phyloP scores from a whole-genome alignment of 1,139 yeast species.

The Blastobotrys elegans region DNA sequence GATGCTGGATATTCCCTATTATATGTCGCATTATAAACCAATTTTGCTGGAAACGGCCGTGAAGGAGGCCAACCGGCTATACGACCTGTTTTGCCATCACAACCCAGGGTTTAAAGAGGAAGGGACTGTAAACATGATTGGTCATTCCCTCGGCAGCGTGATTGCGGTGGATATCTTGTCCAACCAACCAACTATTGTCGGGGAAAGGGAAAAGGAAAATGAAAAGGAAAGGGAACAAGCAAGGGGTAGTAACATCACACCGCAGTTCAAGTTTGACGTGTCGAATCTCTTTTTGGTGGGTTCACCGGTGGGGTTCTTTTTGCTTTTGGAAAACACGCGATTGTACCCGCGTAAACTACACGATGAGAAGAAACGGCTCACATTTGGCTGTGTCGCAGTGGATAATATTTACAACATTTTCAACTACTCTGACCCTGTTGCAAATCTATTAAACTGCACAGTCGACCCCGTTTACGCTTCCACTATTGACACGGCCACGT shows the following conservation, averaged over 20 bases:
- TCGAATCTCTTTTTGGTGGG: constrained; percentile 78
- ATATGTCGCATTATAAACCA: constrained; percentile 66
- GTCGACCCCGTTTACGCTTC: constrained; percentile 33
- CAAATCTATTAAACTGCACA: constrained; percentile 37
- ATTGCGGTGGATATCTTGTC: constrained; percentile 74
- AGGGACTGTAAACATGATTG: constrained; percentile 77
- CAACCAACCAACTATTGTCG: constrained; percentile 44
- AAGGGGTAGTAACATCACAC: not conserved
- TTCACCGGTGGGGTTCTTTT: constrained; percentile 82
- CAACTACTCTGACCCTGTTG: constrained; percentile 40
- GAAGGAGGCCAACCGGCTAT: constrained; percentile 64
- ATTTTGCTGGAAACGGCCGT: constrained; percentile 64
- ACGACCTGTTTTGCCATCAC: constrained; percentile 50
- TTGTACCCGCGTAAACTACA: constrained; percentile 28
- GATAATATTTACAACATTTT: constrained; percentile 37
- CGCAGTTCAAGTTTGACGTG: constrained; percentile 55
- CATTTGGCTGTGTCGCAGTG: constrained; percentile 40
- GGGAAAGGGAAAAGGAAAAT: constrained; percentile 5
- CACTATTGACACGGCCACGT: constrained; percentile 26
- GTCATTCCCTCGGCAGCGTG: constrained; percentile 89
- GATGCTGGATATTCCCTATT: constrained; percentile 77
- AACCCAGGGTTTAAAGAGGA: constrained; percentile 57
- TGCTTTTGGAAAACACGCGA: constrained; percentile 28
- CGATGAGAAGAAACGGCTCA: constrained; percentile 16
- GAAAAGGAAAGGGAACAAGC: constrained; percentile 5